Evolutionary conservation across 257 asterid species (phyloP), one percentile per base, ranked within the genome.

Genomic region (Solanum tacnaense): DNA sequence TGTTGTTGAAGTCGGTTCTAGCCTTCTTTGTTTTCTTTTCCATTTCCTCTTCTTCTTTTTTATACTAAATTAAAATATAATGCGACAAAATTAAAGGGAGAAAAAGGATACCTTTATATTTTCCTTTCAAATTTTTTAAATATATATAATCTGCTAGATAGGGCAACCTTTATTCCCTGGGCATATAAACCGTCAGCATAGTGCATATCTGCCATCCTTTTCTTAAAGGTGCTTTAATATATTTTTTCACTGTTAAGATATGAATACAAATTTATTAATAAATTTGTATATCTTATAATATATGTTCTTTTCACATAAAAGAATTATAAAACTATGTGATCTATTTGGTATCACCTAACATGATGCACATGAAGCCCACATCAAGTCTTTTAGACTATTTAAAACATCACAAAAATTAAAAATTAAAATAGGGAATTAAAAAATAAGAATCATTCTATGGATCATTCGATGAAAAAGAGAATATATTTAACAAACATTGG

Each of bases 101-200:
- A 67, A 68, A 68, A 68, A 13, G 23, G 75, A 15, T 70, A 13
- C 23, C 75, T 70, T 68, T 68, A 13, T 6, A 1, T 74, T 72
- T 36, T 34, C 27, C 52, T 36, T 9, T 74, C 5, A 35, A 41
- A 0, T 1, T 41, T 78, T 41, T 56, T 13, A 25, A 13, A 25
- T 79, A 79, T 13, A 79, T 79, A 44, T 7, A 13, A 41, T 79
- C 84, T 41, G 23, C 25, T 25, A 79, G 62, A 52, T 41, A 79
- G 85, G 85, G 34, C 25, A 36, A 84, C 27, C 87, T 84, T 84
- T 84, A 84, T 84, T 84, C 52, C 9, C 87, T 38, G 78, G 87
- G 62, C 62, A 65, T 65, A 84, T 84, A 84, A 79, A 84, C 87
- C 41, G 79, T 84, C 87, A 84, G 87, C 87, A 65, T 84, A 84